Evolutionary conservation across 495 filamentous ascomycete species (phyloP).

Genomic region (Geoglossum glabrum): DNA sequence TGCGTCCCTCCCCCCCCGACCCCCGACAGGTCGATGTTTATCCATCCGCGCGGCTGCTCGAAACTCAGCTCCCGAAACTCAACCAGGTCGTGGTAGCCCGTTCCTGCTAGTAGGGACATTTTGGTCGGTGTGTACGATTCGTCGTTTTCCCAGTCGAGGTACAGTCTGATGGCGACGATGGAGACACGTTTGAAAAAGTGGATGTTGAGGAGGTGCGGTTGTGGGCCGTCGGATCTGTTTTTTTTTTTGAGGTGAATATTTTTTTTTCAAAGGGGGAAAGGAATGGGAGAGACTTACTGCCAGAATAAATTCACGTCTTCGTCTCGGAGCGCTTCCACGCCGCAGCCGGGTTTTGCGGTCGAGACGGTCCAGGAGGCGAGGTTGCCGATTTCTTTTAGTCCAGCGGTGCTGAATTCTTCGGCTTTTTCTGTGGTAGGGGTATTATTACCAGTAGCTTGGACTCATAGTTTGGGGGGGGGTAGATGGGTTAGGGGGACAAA

Average conservation of each 20-base stretch:
- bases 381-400: slow-evolving; percentile 77
- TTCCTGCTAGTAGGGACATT: slow-evolving; percentile 70
- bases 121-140: slow-evolving; percentile 95
- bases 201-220: slow-evolving; percentile 81
- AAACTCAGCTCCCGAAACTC: slow-evolving; percentile 63
- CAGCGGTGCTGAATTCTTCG: slow-evolving; percentile 4
- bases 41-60: slow-evolving; percentile 72
- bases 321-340: slow-evolving; percentile 63
- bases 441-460: background rate
- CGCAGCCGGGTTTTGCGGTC: slow-evolving; percentile 79
- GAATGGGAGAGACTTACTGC: slow-evolving; percentile 36
- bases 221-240: slow-evolving; percentile 66
- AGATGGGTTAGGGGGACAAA: no score
- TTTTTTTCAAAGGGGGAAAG: background rate
- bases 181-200: slow-evolving; percentile 89
- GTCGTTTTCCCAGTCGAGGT: slow-evolving; percentile 76
- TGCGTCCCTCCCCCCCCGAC: slow-evolving; percentile 23
- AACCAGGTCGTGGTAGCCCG: slow-evolving; percentile 66
- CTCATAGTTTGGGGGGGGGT: no score
- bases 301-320: slow-evolving; percentile 69
- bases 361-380: slow-evolving; percentile 86
- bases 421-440: slow-evolving; percentile 1
- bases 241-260: background rate
- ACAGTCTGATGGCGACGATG: slow-evolving; percentile 65
- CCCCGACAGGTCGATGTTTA: slow-evolving; percentile 56